phyloP scores from a whole-genome alignment of 2,329 filamentous ascomycete species.

The Alternaria longipes region DNA sequence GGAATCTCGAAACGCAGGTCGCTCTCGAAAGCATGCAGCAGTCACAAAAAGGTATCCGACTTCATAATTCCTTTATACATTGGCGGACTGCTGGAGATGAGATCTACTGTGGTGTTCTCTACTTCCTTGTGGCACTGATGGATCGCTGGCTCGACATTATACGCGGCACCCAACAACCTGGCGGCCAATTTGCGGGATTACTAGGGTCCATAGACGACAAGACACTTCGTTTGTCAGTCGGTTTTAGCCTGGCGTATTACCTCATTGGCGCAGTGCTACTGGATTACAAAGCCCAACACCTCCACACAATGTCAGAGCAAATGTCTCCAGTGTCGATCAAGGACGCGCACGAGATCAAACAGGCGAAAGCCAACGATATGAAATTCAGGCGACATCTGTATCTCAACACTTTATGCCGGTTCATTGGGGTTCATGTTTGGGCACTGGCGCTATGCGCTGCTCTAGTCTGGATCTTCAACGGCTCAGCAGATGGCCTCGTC shows the following conservation, averaged over 20 bases:
- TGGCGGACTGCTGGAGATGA: slow-evolving; percentile 67
- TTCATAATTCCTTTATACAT: slow-evolving; percentile 67
- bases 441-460: slow-evolving; percentile 60
- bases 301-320: slow-evolving; percentile 58
- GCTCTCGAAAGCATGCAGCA: slow-evolving; percentile 63
- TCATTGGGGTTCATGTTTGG: slow-evolving; percentile 63
- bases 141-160: slow-evolving; percentile 65
- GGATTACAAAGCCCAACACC: slow-evolving; percentile 63
- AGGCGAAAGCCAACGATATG: slow-evolving; percentile 57
- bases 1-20: slow-evolving; percentile 67
- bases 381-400: slow-evolving; percentile 60
- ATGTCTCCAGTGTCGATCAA: slow-evolving; percentile 54
- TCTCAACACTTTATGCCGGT: slow-evolving; percentile 60
- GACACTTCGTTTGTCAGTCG: slow-evolving; percentile 58
- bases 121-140: slow-evolving; percentile 64
- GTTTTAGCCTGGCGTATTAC: slow-evolving; percentile 67
- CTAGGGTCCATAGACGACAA: slow-evolving; percentile 34
- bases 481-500: slow-evolving; percentile 52
- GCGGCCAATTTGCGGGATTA: slow-evolving; percentile 53
- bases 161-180: slow-evolving; percentile 50
- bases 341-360: slow-evolving; percentile 54
- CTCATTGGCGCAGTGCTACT: slow-evolving; percentile 65
- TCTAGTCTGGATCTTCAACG: slow-evolving; percentile 64
- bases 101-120: slow-evolving; percentile 63
- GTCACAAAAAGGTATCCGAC: slow-evolving; percentile 63